A percentile compares a stretch with the other conserved stretches of the same genome.
Conservation (phyloP, 2,329 filamentous ascomycete species). For the Scedosporium aurantiacum region DNA sequence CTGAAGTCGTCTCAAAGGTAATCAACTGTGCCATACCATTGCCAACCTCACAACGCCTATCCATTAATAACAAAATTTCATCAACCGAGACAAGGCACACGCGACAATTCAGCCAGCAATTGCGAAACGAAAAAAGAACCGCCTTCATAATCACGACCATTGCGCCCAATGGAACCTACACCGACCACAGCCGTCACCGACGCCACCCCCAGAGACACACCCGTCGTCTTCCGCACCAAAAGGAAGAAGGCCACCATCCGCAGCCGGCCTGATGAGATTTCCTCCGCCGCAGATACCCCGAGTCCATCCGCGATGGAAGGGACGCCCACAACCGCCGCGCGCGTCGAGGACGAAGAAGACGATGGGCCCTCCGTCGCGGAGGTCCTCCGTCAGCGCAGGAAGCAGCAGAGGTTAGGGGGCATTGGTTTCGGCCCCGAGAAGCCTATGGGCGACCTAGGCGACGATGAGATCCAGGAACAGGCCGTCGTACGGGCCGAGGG, state of each 20-base stretch:
- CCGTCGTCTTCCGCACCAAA: conserved; percentile 40
- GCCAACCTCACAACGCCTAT: neutral
- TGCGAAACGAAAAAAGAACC: neutral
- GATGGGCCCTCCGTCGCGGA: conserved; percentile 35
- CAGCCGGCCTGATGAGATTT: conserved; percentile 24
- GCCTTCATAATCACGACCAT: neutral
- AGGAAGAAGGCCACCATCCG: conserved; percentile 38
- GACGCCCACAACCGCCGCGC: conserved; percentile 8
- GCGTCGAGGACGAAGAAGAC: conserved; percentile 18
- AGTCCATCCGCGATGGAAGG: conserved; percentile 13
- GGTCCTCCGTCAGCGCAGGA: conserved; percentile 38
- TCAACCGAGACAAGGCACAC: neutral
- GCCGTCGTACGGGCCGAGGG: neutral
- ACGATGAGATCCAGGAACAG: conserved; percentile 18
- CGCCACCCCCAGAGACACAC: conserved; percentile 9
- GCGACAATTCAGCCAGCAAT: neutral
- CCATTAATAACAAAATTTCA: neutral
- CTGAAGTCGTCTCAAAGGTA: no score
- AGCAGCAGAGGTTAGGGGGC: conserved; percentile 34
- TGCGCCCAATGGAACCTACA: conserved; percentile 14
- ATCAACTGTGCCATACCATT: neutral
- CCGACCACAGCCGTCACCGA: conserved; percentile 11
- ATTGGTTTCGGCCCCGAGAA: conserved; percentile 40
- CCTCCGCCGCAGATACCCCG: conserved; percentile 34
- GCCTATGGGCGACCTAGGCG: conserved; percentile 12